Evolutionary conservation across 1,284 basidiomycete species (phyloP).

Genomic region (Peniophora sp.): DNA sequence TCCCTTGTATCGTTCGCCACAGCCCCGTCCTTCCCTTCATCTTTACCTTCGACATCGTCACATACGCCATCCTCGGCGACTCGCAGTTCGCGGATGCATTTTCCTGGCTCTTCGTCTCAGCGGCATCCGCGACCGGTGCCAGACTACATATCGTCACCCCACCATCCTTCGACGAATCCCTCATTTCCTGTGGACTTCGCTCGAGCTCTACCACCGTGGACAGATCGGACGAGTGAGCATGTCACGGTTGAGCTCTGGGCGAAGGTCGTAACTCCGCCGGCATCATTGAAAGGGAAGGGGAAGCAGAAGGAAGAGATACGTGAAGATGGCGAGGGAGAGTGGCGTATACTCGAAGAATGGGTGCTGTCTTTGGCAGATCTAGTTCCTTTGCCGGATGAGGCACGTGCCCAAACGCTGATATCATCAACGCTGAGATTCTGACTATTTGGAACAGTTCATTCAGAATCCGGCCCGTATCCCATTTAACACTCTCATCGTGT

Average conservation of each 20-base stretch:
- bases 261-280: slow-evolving; percentile 18
- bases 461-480: slow-evolving; percentile 45
- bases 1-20: slow-evolving; percentile 5
- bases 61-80: slow-evolving; percentile 5
- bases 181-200: slow-evolving; percentile 50
- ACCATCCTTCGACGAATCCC: slow-evolving; percentile 71
- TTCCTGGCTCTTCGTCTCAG: slow-evolving; percentile 9
- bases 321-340: slow-evolving; percentile 23
- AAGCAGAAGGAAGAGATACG: slow-evolving; percentile 32
- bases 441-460: slow-evolving; percentile 22
- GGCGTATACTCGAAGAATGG: slow-evolving; percentile 67
- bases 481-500: slow-evolving; percentile 66
- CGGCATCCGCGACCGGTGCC: slow-evolving; percentile 24
- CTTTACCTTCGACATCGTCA: slow-evolving; percentile 9
- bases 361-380: slow-evolving; percentile 55
- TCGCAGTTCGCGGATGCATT: slow-evolving; percentile 1
- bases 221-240: slow-evolving; percentile 38
- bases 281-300: slow-evolving; percentile 22
- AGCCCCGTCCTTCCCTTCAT: slow-evolving; percentile 1
- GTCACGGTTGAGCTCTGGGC: slow-evolving; percentile 58
- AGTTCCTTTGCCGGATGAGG: slow-evolving; percentile 54
- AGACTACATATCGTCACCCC: slow-evolving; percentile 64
- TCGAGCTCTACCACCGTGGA: slow-evolving; percentile 37
- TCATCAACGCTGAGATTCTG: background rate
- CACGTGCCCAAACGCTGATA: too few relatives aligned